A percentile compares a stretch with the other conserved stretches of the same genome.
Conservation (phyloP, 108 stramenopile genomes). For the Parmales sp. region DNA sequence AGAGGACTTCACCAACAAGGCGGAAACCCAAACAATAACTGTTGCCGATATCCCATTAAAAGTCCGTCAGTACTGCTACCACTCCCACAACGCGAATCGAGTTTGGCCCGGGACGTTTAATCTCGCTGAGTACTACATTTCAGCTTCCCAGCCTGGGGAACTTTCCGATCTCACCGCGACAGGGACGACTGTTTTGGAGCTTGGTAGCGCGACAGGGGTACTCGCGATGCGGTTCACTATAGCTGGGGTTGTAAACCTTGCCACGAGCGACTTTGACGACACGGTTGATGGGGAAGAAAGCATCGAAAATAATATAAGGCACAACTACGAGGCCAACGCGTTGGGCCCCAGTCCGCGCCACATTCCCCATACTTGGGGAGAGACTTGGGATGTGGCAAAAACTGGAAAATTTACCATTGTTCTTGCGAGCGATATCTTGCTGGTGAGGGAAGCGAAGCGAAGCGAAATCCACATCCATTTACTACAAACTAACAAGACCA, state of each 20-base stretch:
- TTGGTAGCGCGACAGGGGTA: slow-evolving; percentile 21
- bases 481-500: slow-evolving; percentile 18
- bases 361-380: slow-evolving; percentile 26
- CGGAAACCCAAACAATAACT: slow-evolving; percentile 10
- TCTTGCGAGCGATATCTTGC: slow-evolving; percentile 1
- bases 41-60: background rate
- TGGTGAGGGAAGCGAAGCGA: too few relatives aligned
- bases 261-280: slow-evolving; percentile 19
- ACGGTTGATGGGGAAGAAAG: slow-evolving; percentile 9
- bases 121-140: slow-evolving; percentile 20
- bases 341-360: slow-evolving; percentile 5
- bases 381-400: slow-evolving; percentile 17
- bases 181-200: slow-evolving; percentile 15
- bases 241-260: background rate
- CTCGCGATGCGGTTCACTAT: slow-evolving; percentile 12
- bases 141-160: background rate
- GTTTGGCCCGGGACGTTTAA: slow-evolving; percentile 34
- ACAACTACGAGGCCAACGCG: slow-evolving; percentile 15
- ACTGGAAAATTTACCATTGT: background rate
- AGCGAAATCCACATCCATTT: background rate
- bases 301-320: slow-evolving; percentile 11
- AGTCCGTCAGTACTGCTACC: slow-evolving; percentile 24
- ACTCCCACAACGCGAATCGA: slow-evolving; percentile 32
- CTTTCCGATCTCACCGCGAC: background rate
- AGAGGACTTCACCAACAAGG: background rate